Evolutionary conservation across 2,329 filamentous ascomycete genomes (phyloP).

Genomic region (Arthrobotrys pseudoclavata): DNA sequence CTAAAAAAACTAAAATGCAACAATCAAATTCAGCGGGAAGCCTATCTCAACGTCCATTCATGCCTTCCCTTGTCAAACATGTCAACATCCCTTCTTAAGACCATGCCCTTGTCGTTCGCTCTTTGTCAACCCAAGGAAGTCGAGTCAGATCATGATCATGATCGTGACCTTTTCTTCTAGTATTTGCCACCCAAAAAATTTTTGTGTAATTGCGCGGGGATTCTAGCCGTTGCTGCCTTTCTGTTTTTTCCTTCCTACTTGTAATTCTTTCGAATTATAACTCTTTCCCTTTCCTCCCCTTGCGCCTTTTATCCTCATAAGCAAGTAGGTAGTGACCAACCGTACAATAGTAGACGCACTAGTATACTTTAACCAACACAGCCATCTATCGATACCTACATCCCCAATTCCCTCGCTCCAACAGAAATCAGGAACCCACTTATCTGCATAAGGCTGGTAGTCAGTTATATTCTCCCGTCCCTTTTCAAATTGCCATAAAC

Average conservation of each 20-base stretch:
- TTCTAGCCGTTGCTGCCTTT: conserved; percentile 35
- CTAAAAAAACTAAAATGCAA: conserved; percentile 15
- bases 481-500: neutral
- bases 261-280: conserved; percentile 1
- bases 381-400: conserved; percentile 2
- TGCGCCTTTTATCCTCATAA: neutral
- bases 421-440: conserved; percentile 14
- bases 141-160: conserved; percentile 54
- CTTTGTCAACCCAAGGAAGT: conserved; percentile 46
- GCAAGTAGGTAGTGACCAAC: conserved; percentile 15
- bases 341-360: neutral
- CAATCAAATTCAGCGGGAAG: conserved; percentile 41
- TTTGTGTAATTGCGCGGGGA: conserved; percentile 2
- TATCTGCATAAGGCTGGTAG: conserved; percentile 57
- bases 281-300: conserved; percentile 11
- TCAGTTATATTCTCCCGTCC: neutral
- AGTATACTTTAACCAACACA: neutral
- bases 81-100: conserved; percentile 16
- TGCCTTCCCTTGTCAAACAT: conserved; percentile 36
- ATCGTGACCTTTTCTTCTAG: conserved; percentile 4
- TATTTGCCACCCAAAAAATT: conserved; percentile 29
- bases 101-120: conserved; percentile 22
- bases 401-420: neutral
- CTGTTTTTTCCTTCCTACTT: conserved; percentile 17
- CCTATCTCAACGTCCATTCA: conserved; percentile 57